Conservation (phyloP, 1,139 yeast species). For the Taphrina wiesneri region DNA sequence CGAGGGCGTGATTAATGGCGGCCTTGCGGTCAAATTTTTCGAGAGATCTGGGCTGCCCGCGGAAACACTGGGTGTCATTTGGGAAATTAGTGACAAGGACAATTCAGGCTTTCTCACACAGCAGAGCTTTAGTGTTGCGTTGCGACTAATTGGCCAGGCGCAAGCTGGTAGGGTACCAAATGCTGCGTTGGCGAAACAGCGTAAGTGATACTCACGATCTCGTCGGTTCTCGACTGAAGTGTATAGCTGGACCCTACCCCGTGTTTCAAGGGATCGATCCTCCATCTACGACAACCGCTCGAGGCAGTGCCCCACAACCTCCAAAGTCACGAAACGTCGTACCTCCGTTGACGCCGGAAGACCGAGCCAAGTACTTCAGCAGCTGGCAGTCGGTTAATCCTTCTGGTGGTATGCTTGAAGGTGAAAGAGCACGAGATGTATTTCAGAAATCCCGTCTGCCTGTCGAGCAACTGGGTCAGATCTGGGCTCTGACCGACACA, state of each 20-base stretch:
- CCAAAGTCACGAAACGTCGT: conserved; percentile 37
- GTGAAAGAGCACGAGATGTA: conserved; percentile 50
- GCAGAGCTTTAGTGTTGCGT: conserved; percentile 77
- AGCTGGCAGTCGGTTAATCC: conserved; percentile 43
- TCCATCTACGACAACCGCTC: conserved; percentile 38
- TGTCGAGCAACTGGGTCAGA: conserved; percentile 79
- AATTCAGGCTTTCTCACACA: conserved; percentile 84
- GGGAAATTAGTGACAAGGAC: conserved; percentile 87
- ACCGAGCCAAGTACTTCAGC: conserved; percentile 33
- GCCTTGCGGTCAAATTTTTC: conserved; percentile 78
- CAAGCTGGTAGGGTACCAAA: conserved; percentile 59
- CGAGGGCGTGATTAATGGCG: conserved; percentile 85
- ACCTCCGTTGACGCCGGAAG: conserved; percentile 35
- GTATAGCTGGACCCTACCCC: conserved; percentile 55
- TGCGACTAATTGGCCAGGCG: conserved; percentile 85
- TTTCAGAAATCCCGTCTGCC: conserved; percentile 81
- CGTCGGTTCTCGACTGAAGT: conserved; percentile 42
- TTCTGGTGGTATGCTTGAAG: conserved; percentile 58
- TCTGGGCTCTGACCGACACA: conserved; percentile 74
- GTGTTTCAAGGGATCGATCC: conserved; percentile 44
- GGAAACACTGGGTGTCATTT: conserved; percentile 76
- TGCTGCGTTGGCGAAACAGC: conserved; percentile 36
- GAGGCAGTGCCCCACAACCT: conserved; percentile 38
- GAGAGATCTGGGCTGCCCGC: conserved; percentile 86
- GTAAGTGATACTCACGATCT: neutral